Percentiles rank a stretch among this genome's conserved stretches.
Conservation (phyloP, 2,329 filamentous ascomycete genomes). For the Colletotrichum incanum region DNA sequence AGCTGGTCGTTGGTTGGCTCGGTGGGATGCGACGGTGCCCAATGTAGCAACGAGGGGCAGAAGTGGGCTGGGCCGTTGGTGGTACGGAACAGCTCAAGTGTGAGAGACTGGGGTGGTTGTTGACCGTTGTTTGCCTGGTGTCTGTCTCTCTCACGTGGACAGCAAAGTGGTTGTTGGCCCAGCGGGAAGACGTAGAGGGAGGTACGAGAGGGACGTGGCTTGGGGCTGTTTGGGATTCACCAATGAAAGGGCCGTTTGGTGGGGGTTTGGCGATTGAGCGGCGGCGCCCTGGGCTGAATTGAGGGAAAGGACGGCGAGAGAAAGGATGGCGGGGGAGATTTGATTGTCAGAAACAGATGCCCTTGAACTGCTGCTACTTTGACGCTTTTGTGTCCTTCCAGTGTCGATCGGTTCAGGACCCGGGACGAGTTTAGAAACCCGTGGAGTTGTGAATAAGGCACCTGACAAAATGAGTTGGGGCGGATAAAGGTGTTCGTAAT, state of each 20-base stretch:
- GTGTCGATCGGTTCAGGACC: constrained; percentile 21
- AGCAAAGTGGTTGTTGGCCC: constrained; percentile 10
- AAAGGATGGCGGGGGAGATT: constrained; percentile 9
- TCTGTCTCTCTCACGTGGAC: background rate
- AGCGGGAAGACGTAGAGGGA: background rate
- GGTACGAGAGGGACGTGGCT: constrained; percentile 13
- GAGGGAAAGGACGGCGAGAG: background rate
- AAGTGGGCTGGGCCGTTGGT: constrained; percentile 32
- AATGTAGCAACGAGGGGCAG: constrained; percentile 43
- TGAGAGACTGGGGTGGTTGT: constrained; percentile 1
- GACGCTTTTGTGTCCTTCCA: constrained; percentile 24
- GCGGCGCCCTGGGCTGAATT: background rate
- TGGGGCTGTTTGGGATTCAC: constrained; percentile 19
- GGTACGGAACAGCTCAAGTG: constrained; percentile 16
- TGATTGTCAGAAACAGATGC: constrained; percentile 15
- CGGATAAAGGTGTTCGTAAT: background rate
- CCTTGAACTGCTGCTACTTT: constrained; percentile 8
- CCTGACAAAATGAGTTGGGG: background rate
- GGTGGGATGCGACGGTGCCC: constrained; percentile 34
- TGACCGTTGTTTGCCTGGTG: constrained; percentile 3
- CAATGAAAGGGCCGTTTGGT: constrained; percentile 23
- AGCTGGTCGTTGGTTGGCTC: constrained; percentile 39
- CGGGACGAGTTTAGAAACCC: constrained; percentile 26
- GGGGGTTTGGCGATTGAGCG: constrained; percentile 1
- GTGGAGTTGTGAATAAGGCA: background rate